Base-by-base conservation (phyloP, 176 grass and related monocot species). In the Triticum urartu region DNA sequence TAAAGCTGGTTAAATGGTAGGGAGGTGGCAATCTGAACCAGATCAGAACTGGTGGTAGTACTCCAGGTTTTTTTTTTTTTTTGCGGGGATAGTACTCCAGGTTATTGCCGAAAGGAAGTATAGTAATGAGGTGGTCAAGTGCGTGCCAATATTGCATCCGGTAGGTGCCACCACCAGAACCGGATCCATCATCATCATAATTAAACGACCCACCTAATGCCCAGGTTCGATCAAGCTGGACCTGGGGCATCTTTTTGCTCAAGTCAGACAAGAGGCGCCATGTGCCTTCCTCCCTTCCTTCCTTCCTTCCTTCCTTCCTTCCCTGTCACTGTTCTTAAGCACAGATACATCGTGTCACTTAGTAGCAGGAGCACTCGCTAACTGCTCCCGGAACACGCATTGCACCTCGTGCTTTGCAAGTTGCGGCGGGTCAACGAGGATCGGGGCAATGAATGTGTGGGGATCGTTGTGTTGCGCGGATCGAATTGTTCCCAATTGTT, bases 241-340 rank as follows among this genome's bases (percentile, higher is more conserved):
- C 25, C 13, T 15, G 48, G 59, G 34, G 7, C 38, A 40, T 68
- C 60, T 50, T 43, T 45, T 62, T 64, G 8, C 7, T 36, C 11
- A 78, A 30, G 81, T 84, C 74, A 88, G 70, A 88, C 74, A 50
- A 70, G 80, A 35, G 48, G 14, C 52, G 52, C 52, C 52, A 72
- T 35, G 66, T 68, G 66, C 66, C 6, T 18, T 11, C 52, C 14
- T 56, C 6, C 52, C 15, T 56, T 8, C 52, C 52, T 7, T 58
- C 17, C 52, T 0, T 7, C 52, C 6, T 7, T 56, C 17, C 52
- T 0, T 7, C 17, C 6, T 56, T 58, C 52, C 52, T 7, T 58
- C 17, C 52, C 2, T 7, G 17, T 58, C 52, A 20, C 52, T 58
- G 52, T 58, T 58, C 6, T 58, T 6, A 45, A 11, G 3, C 45